Base-by-base conservation (phyloP, 768 basidiomycete genomes). In the Boletus eberwhitei region DNA sequence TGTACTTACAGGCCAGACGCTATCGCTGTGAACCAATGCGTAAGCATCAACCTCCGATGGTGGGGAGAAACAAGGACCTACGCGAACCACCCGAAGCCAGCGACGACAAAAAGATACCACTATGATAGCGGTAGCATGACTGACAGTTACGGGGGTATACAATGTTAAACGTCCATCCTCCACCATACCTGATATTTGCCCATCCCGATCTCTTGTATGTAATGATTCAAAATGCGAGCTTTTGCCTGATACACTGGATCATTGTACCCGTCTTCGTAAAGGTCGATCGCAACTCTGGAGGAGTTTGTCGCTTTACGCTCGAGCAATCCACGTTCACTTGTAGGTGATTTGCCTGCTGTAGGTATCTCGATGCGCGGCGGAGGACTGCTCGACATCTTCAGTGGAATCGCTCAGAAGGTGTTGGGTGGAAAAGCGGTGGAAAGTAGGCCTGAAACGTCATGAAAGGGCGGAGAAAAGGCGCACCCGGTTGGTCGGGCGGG, bases 161-260 rank as follows among this genome's bases (percentile, higher is more conserved):
- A 12, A 17, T 16, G 22, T 12, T 19, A 6, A 47, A 47, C 19
- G 12, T 22, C 8, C 14, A 31, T 29, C n/a, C 0, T 29, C 7
- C 17, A 17, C 9, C 37, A 17, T 45, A 76, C 79, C 74, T 82
- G 81, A 55, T 82, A 83, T 57, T 67, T 76, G 7, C 81, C 82
- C 79, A 83, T 82, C 2, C 81, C 81, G 19, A 83, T 79, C 34
- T 79, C 77, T 61, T 79, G 78, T 41, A 82, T 72, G 5, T 77
- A 73, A 38, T 69, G 68, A 44, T 78, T 79, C 52, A 82, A 53
- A 32, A 81, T 62, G 24, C 69, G 68, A 1, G 81, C 80, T 60
- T 82, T 82, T 0, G 75, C 77, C 42, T 71, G 73, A 55, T 82
- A 82, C 9, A 79, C 70, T 0, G 75, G 79, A 53, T 82, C 79